Conservation (phyloP, 345 rosid genomes). For the Citrus medica region DNA sequence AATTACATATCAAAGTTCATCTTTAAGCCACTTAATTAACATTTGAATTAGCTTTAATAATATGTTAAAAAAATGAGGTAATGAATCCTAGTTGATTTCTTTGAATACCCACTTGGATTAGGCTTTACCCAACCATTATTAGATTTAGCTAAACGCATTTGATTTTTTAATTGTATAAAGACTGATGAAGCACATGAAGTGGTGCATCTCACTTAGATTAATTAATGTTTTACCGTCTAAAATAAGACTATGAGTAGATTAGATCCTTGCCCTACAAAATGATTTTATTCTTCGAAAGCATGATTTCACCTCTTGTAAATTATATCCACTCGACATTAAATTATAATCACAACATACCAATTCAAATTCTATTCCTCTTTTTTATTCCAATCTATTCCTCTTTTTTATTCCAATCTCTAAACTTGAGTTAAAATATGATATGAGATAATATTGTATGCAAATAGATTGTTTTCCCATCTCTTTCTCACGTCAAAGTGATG, state of each 20-base stretch:
- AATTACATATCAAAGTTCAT: slow-evolving; percentile 1
- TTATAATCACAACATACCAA: slow-evolving; percentile 8
- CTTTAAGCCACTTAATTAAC: slow-evolving; percentile 4
- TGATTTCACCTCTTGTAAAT: slow-evolving; percentile 4
- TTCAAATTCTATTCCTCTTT: slow-evolving; percentile 13
- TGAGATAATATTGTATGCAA: neutral
- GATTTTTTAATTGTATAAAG: neutral
- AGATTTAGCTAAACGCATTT: slow-evolving; percentile 17
- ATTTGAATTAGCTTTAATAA: slow-evolving; percentile 14
- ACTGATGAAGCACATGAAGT: slow-evolving; percentile 39
- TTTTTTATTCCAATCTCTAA: neutral
- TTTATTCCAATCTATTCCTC: slow-evolving; percentile 5
- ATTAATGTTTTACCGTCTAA: neutral
- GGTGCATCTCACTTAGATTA: slow-evolving; percentile 19
- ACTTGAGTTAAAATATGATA: neutral
- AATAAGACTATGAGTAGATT: slow-evolving; percentile 13
- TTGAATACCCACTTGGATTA: slow-evolving; percentile 24
- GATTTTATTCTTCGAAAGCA: slow-evolving; percentile 27
- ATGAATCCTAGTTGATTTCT: slow-evolving; percentile 7
- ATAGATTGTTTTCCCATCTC: neutral
- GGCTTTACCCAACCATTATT: slow-evolving; percentile 30
- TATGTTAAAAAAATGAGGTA: slow-evolving; percentile 14
- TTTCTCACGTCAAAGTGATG: slow-evolving; percentile 7
- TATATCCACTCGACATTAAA: slow-evolving; percentile 4
- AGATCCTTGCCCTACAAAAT: slow-evolving; percentile 34